phyloP scores from a whole-genome alignment of 2,329 filamentous ascomycete genomes.

The Paecilomyces sp. region DNA sequence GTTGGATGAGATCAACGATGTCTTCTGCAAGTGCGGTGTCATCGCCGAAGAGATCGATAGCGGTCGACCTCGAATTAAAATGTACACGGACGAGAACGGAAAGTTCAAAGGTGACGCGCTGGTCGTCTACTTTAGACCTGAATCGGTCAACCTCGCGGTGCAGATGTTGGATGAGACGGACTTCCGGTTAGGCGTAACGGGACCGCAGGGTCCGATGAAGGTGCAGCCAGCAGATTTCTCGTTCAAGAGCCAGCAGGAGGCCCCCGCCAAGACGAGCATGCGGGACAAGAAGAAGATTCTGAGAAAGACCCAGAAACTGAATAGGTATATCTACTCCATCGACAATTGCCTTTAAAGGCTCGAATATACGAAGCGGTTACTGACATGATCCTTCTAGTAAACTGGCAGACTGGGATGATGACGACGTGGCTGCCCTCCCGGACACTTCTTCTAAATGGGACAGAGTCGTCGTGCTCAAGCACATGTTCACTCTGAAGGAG shows the following conservation, averaged over 20 bases:
- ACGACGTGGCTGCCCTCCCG: constrained; percentile 59
- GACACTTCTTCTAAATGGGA: constrained; percentile 57
- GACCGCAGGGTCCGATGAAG: constrained; percentile 57
- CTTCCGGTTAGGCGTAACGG: constrained; percentile 59
- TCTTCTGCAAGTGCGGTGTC: constrained; percentile 84
- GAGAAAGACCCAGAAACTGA: constrained; percentile 81
- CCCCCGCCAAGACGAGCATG: constrained; percentile 43
- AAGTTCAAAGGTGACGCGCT: constrained; percentile 90
- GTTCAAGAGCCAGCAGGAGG: constrained; percentile 82
- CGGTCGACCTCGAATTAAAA: constrained; percentile 80
- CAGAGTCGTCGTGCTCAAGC: constrained; percentile 77
- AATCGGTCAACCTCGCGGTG: constrained; percentile 67
- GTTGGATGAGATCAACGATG: constrained; percentile 69
- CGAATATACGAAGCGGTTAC: neutral
- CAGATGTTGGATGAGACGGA: constrained; percentile 52
- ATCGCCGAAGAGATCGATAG: constrained; percentile 93
- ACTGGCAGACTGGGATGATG: constrained; percentile 91
- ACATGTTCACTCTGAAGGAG: constrained; percentile 87
- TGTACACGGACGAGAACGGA: constrained; percentile 76
- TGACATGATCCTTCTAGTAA: constrained; percentile 49
- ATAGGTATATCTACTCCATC: constrained; percentile 41
- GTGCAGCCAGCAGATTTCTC: constrained; percentile 82
- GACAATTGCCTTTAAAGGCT: neutral
- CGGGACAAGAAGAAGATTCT: constrained; percentile 85
- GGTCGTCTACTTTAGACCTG: constrained; percentile 88